Evolutionary conservation across 2,329 filamentous ascomycete genomes (phyloP).

Genomic region (Thelonectria discophora): DNA sequence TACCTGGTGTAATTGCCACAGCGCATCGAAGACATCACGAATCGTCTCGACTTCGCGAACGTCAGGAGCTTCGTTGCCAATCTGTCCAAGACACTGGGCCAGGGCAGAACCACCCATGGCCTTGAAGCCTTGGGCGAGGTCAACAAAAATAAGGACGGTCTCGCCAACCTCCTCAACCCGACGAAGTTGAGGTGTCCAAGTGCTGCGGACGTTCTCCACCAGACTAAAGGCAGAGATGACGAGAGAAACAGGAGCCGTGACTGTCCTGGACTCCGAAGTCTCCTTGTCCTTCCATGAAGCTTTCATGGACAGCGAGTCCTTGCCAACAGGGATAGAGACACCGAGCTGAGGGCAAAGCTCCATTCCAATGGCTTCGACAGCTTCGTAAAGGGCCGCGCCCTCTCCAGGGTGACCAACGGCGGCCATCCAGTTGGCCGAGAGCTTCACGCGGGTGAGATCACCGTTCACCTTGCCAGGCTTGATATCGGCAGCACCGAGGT

Average conservation of each 20-base stretch:
- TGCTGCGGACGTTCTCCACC: slow-evolving; percentile 82
- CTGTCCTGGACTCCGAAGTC: slow-evolving; percentile 76
- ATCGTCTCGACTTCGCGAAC: slow-evolving; percentile 83
- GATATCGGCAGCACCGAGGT: slow-evolving; percentile 80
- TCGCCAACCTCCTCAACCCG: slow-evolving; percentile 88
- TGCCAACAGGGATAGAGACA: slow-evolving; percentile 93
- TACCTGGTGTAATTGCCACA: slow-evolving; percentile 66
- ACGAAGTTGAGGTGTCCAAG: slow-evolving; percentile 92
- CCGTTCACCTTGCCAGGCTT: slow-evolving; percentile 58
- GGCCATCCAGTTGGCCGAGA: slow-evolving; percentile 99
- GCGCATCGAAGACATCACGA: slow-evolving; percentile 90
- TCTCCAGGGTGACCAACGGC: slow-evolving; percentile 94
- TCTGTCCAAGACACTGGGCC: slow-evolving; percentile 86
- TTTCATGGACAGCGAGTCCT: slow-evolving; percentile 99
- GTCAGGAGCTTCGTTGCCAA: slow-evolving; percentile 87
- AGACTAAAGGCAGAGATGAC: slow-evolving; percentile 91
- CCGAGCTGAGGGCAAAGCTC: slow-evolving; percentile 90
- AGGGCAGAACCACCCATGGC: slow-evolving; percentile 90
- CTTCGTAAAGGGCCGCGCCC: slow-evolving; percentile 90
- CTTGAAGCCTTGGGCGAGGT: slow-evolving; percentile 82
- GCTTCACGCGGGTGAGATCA: slow-evolving; percentile 79
- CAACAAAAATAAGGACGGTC: slow-evolving; percentile 87
- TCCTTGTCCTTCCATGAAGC: slow-evolving; percentile 86
- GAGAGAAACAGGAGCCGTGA: slow-evolving; percentile 90
- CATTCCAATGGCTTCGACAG: slow-evolving; percentile 91